Percentiles rank a stretch among this genome's conserved stretches.
These are phyloP conservation scores for Tetracladium setigerum DNA, from an alignment of 495 filamentous ascomycete species.

Conservation along the genomic window DNA sequence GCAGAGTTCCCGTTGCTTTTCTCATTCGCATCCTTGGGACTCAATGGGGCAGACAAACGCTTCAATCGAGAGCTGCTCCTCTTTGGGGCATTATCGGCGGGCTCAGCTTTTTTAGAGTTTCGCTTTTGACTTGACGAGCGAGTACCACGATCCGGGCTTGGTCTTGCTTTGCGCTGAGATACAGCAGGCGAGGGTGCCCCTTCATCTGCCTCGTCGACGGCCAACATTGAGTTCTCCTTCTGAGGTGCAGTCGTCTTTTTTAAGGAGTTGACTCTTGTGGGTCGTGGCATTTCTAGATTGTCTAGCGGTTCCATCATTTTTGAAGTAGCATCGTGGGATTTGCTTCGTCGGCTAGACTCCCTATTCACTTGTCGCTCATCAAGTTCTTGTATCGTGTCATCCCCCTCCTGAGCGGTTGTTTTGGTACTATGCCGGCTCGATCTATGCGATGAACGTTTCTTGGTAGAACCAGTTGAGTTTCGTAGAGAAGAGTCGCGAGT, in stretches of 20 bases:
- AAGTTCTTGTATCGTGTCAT: constrained; percentile 17
- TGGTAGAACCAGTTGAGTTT: constrained; percentile 34
- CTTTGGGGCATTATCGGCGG: constrained; percentile 25
- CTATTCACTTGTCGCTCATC: constrained; percentile 8
- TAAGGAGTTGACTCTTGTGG: constrained; percentile 9
- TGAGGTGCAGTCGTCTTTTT: constrained; percentile 13
- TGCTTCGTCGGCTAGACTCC: constrained; percentile 10
- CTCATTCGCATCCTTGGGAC: constrained; percentile 28
- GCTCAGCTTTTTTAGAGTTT: constrained; percentile 31
- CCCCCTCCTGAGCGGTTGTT: constrained; percentile 24
- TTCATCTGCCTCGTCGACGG: constrained; percentile 37
- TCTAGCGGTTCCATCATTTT: constrained; percentile 24
- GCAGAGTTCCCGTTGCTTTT: constrained; percentile 24
- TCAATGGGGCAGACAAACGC: constrained; percentile 36
- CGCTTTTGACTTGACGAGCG: constrained; percentile 26
- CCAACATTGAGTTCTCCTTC: constrained; percentile 3
- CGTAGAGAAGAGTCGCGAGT: constrained; percentile 61
- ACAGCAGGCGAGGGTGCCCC: constrained; percentile 65
- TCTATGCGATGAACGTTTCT: constrained; percentile 15
- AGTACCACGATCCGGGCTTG: constrained; percentile 31
- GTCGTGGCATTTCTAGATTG: constrained; percentile 21
- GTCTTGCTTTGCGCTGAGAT: constrained; percentile 44
- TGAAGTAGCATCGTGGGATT: constrained; percentile 27
- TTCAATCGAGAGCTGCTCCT: constrained; percentile 39
- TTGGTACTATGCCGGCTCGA: constrained; percentile 19